These are phyloP conservation scores for Aegilops longissima DNA, from an alignment of 176 grass and related monocot species.

Conservation along the genomic window DNA sequence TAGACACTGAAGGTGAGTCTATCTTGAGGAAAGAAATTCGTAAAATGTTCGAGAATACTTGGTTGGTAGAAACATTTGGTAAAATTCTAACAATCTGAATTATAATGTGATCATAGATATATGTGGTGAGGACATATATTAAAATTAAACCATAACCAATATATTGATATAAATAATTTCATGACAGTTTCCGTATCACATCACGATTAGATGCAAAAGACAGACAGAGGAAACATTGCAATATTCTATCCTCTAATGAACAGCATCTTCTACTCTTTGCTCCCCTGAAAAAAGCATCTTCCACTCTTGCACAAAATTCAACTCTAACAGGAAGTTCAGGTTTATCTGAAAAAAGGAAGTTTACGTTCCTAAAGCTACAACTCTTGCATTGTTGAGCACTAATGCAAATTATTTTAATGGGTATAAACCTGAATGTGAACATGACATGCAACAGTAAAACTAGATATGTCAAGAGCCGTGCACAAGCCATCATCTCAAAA, in stretches of 20 bases:
- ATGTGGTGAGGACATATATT: not conserved
- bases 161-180: not conserved
- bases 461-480: not conserved
- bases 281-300: no score
- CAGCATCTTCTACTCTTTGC: not conserved
- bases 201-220: not conserved
- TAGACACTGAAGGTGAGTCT: no score
- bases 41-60: not conserved
- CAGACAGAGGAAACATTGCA: not conserved
- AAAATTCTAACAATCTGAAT: not conserved
- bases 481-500: not conserved
- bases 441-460: not conserved
- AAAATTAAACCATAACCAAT: not conserved
- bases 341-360: not conserved
- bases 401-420: not conserved
- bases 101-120: not conserved
- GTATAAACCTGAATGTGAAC: not conserved
- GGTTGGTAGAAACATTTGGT: not conserved
- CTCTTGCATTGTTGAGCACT: not conserved
- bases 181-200: not conserved
- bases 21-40: no score
- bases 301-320: not conserved
- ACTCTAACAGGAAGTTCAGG: not conserved
- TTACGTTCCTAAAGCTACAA: not conserved
- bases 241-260: not conserved